A percentile compares a stretch with the other conserved stretches of the same genome.
Evolutionary conservation across 345 rosid species (phyloP).

Genomic region (Gossypium stocksii): DNA sequence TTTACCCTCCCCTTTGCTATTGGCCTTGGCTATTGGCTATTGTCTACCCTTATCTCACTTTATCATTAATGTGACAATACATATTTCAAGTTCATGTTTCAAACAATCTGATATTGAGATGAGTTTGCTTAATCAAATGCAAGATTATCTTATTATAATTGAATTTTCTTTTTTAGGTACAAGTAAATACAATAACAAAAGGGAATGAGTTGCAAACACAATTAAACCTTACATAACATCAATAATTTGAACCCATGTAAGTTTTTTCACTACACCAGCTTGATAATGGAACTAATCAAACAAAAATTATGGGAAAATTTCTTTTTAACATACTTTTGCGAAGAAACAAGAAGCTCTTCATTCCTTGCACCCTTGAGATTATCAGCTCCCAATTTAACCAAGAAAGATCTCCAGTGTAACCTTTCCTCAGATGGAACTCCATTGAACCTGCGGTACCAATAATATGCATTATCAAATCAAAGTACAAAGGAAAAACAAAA

Average conservation of each 20-base stretch:
- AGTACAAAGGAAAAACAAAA: neutral
- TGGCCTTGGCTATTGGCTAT: neutral
- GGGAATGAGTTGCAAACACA: too few relatives aligned
- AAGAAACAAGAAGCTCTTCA: constrained; percentile 63
- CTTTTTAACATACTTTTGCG: neutral
- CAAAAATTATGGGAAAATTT: neutral
- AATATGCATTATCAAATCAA: too few relatives aligned
- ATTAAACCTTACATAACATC: too few relatives aligned
- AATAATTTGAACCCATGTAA: too few relatives aligned
- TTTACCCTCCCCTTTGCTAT: neutral
- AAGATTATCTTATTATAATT: neutral
- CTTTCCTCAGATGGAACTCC: constrained; percentile 74
- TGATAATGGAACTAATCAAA: too few relatives aligned
- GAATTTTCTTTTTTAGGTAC: too few relatives aligned
- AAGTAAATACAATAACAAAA: too few relatives aligned
- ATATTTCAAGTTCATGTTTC: neutral
- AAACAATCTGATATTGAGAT: neutral
- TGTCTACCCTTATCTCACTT: neutral
- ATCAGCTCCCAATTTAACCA: constrained; percentile 81
- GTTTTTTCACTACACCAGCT: too few relatives aligned
- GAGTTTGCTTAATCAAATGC: neutral
- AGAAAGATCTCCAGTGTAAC: constrained; percentile 78
- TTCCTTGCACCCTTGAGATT: constrained; percentile 84
- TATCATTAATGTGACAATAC: neutral
- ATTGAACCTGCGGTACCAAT: neutral